A percentile compares a stretch with the other conserved stretches of the same genome.
Conservation (phyloP, 2,329 filamentous ascomycete genomes). For the Zymoseptoria pseudotritici region DNA sequence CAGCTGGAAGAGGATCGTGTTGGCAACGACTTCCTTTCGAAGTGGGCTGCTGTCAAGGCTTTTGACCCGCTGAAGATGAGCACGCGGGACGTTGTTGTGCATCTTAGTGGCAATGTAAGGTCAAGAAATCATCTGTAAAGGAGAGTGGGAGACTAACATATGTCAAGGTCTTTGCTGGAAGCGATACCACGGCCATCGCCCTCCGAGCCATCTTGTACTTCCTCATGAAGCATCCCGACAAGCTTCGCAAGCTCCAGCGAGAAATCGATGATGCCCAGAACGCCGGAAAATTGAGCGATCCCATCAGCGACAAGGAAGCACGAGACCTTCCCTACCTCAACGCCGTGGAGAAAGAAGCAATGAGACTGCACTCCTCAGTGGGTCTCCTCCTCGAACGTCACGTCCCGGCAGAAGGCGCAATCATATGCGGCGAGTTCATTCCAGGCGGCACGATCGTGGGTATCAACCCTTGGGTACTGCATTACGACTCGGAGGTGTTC, state of each 20-base stretch:
- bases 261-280: conserved; percentile 10
- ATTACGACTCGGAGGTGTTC: conserved; percentile 29
- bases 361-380: conserved; percentile 14
- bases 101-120: conserved; percentile 3
- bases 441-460: conserved; percentile 12
- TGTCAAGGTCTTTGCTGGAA: conserved; percentile 17
- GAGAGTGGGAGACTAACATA: background rate
- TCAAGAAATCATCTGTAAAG: background rate
- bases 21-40: conserved; percentile 24
- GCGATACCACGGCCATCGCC: conserved; percentile 36
- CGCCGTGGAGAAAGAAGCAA: conserved; percentile 12
- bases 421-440: conserved; percentile 11
- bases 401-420: conserved; percentile 12
- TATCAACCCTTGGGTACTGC: conserved; percentile 13
- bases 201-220: conserved; percentile 36
- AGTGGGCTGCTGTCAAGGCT: conserved; percentile 25
- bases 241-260: conserved; percentile 7
- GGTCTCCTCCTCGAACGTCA: conserved; percentile 12
- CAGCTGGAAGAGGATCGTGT: conserved; percentile 5
- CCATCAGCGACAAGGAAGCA: background rate
- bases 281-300: background rate
- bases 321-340: conserved; percentile 18
- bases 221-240: conserved; percentile 21
- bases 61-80: conserved; percentile 25
- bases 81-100: conserved; percentile 17